Conservation (phyloP, 495 filamentous ascomycete genomes). For the Neurospora hispaniola region DNA sequence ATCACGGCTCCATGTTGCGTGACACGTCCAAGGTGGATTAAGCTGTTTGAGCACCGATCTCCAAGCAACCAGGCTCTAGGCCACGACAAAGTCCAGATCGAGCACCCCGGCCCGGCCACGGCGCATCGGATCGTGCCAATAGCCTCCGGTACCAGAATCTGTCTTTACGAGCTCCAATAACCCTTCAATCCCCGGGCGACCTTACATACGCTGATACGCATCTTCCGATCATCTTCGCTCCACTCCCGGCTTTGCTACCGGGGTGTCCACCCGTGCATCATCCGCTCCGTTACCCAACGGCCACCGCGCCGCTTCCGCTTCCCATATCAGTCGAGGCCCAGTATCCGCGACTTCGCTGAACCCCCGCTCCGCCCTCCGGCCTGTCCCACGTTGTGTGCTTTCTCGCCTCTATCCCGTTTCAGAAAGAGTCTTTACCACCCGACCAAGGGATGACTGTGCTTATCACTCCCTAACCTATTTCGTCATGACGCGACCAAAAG, state of each 20-base stretch:
- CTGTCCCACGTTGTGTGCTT: slow-evolving; percentile 14
- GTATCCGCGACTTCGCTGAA: slow-evolving; percentile 1
- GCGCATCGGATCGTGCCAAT: slow-evolving; percentile 23
- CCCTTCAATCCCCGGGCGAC: slow-evolving; percentile 1
- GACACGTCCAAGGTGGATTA: neutral
- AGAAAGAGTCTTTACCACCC: slow-evolving; percentile 13
- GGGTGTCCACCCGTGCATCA: slow-evolving; percentile 22
- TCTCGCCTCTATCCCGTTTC: slow-evolving; percentile 1
- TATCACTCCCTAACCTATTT: slow-evolving; percentile 9
- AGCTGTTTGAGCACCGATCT: neutral
- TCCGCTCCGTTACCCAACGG: slow-evolving; percentile 19
- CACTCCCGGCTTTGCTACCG: slow-evolving; percentile 22
- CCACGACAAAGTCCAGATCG: neutral
- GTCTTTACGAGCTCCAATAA: neutral
- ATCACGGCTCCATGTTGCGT: slow-evolving; percentile 1
- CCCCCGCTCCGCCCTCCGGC: slow-evolving; percentile 9
- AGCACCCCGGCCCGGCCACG: slow-evolving; percentile 7
- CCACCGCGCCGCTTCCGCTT: slow-evolving; percentile 17
- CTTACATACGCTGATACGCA: slow-evolving; percentile 10
- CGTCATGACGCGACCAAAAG: slow-evolving; percentile 52
- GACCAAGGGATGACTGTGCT: slow-evolving; percentile 23
- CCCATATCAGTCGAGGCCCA: slow-evolving; percentile 17
- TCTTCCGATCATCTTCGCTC: slow-evolving; percentile 20
- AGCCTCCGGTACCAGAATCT: slow-evolving; percentile 10
- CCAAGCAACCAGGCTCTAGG: neutral